phyloP scores from a whole-genome alignment of 768 basidiomycete genomes.

The Steccherinum ochraceum region DNA sequence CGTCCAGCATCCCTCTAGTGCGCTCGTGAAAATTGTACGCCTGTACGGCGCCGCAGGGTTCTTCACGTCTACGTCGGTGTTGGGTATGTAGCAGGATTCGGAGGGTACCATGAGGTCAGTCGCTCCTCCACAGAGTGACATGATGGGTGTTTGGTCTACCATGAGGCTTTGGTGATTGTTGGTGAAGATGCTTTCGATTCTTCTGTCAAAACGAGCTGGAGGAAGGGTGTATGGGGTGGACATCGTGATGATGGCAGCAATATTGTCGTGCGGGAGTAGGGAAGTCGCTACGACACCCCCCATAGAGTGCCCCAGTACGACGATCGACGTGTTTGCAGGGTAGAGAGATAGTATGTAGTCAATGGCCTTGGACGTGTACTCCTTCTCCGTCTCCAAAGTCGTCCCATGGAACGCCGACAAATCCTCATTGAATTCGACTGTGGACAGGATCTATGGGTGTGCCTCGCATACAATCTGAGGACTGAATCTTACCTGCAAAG shows the following conservation, averaged over 20 bases:
- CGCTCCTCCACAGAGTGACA: constrained; percentile 89
- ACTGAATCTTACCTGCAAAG: constrained; percentile 62
- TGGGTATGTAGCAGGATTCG: constrained; percentile 71
- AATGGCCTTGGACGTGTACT: constrained; percentile 67
- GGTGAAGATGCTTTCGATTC: constrained; percentile 70
- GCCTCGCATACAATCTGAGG: background rate
- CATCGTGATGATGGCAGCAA: constrained; percentile 89
- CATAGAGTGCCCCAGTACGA: constrained; percentile 94
- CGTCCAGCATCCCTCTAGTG: constrained; percentile 88
- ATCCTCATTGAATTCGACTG: constrained; percentile 97
- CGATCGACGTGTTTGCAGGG: constrained; percentile 51
- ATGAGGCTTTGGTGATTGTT: constrained; percentile 34
- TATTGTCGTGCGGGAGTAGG: constrained; percentile 57
- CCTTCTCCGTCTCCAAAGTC: constrained; percentile 77
- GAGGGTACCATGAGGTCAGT: constrained; percentile 90
- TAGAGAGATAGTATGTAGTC: constrained; percentile 77
- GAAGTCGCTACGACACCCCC: constrained; percentile 88
- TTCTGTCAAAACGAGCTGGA: constrained; percentile 80
- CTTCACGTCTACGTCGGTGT: background rate
- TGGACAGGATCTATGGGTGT: background rate
- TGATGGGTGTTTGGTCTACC: constrained; percentile 50
- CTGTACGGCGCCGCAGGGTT: constrained; percentile 30
- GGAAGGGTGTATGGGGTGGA: constrained; percentile 87
- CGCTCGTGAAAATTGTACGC: constrained; percentile 75
- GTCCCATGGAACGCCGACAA: constrained; percentile 92